phyloP scores from a whole-genome alignment of 305 asterid genomes.

The Nicotiana rustica region DNA sequence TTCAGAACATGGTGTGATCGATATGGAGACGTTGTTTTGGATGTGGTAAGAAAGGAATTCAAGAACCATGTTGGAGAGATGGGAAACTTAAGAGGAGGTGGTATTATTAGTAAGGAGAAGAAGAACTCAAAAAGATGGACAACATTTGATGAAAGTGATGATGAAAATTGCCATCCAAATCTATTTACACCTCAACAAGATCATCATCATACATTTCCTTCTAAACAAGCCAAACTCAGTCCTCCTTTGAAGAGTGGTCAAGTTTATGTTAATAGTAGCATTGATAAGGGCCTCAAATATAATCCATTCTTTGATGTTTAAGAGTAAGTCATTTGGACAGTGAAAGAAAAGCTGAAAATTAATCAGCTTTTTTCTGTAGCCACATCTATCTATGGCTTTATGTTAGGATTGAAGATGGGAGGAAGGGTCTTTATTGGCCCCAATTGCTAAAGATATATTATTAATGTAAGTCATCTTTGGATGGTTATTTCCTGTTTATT shows the following conservation, averaged over 20 bases:
- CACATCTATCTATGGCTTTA: not conserved
- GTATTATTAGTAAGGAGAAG: conserved; percentile 41
- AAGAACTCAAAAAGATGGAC: conserved; percentile 54
- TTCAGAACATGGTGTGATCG: conserved; percentile 72
- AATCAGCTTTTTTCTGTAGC: conserved; percentile 40
- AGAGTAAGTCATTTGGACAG: not conserved
- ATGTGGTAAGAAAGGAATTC: conserved; percentile 79
- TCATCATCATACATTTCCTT: conserved; percentile 29
- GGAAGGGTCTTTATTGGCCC: too few relatives aligned
- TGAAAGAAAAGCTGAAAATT: conserved; percentile 49
- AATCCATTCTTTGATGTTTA: conserved; percentile 82
- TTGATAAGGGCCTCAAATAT: conserved; percentile 73
- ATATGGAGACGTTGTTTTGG: conserved; percentile 66
- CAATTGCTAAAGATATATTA: too few relatives aligned
- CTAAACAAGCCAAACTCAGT: conserved; percentile 45
- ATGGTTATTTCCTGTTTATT: too few relatives aligned
- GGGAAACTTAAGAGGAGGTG: conserved; percentile 47
- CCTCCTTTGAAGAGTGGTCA: conserved; percentile 51
- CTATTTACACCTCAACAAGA: conserved; percentile 55
- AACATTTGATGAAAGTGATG: conserved; percentile 60
- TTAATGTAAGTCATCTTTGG: too few relatives aligned
- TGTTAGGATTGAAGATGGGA: too few relatives aligned
- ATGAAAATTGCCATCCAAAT: conserved; percentile 71
- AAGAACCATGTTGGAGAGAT: conserved; percentile 71
- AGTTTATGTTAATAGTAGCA: conserved; percentile 42